Conservation (phyloP, 768 basidiomycete genomes). For the Pleurotus giganteus region DNA sequence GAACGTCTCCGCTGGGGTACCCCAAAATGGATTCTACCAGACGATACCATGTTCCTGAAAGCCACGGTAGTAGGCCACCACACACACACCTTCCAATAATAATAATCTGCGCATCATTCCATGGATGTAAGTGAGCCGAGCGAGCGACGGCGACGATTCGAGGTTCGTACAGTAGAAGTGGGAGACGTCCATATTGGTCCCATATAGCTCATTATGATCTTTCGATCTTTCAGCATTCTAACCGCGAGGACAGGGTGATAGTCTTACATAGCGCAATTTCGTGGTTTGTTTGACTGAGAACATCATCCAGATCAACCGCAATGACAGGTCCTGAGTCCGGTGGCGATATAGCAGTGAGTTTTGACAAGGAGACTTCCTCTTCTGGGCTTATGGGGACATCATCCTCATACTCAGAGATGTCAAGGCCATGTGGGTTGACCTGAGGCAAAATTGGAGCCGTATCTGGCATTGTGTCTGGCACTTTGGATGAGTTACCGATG, state of each 20-base stretch:
- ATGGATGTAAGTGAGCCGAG: background rate
- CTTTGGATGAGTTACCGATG: background rate
- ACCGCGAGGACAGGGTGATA: background rate
- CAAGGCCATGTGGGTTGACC: constrained; percentile 1
- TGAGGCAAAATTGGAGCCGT: background rate
- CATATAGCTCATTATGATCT: constrained; percentile 70
- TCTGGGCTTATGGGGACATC: background rate
- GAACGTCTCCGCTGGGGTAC: constrained; percentile 53
- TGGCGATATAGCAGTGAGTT: constrained; percentile 16
- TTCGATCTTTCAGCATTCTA: background rate
- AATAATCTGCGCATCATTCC: constrained; percentile 49
- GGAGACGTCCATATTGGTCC: constrained; percentile 53
- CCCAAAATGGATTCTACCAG: constrained; percentile 59
- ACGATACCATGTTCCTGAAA: background rate
- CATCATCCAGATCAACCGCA: constrained; percentile 69
- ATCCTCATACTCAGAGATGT: constrained; percentile 5
- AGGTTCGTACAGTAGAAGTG: constrained; percentile 56
- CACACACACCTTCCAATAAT: constrained; percentile 68
- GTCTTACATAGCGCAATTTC: constrained; percentile 55
- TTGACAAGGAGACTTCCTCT: background rate
- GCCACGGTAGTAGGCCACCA: background rate
- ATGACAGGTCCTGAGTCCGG: constrained; percentile 40
- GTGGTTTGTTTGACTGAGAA: constrained; percentile 61
- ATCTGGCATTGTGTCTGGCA: too few relatives aligned
- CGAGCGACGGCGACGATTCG: background rate